These are phyloP conservation scores for Phalaenopsis hybrid DNA, from an alignment of 116 monocot genomes.

Conservation along the genomic window DNA sequence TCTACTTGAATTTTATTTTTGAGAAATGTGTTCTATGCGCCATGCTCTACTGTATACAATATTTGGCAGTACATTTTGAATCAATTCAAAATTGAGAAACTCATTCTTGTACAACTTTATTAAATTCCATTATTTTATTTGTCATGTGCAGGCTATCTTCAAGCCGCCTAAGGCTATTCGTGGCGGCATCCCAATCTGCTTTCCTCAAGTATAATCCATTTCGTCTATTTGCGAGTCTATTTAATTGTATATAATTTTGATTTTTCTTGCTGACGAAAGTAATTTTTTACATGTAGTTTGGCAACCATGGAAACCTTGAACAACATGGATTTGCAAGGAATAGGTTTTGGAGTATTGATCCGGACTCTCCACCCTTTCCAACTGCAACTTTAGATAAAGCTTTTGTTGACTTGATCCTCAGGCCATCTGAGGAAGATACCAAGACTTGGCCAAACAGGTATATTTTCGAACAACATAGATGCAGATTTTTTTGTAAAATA, in stretches of 20 bases:
- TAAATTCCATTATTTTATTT: not conserved
- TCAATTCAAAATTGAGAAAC: too few species aligned
- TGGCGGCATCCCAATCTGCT: conserved; percentile 87
- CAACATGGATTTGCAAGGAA: conserved; percentile 89
- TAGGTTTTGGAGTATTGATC: conserved; percentile 66
- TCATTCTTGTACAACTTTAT: not conserved
- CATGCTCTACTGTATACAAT: not conserved
- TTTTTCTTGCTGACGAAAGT: conserved; percentile 5
- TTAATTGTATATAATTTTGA: not conserved
- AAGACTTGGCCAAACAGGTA: conserved; percentile 89
- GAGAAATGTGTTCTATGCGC: not conserved
- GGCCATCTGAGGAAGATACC: conserved; percentile 65
- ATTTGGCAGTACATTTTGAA: not conserved
- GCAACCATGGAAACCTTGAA: conserved; percentile 56
- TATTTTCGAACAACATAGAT: not conserved
- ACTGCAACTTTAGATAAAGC: conserved; percentile 42
- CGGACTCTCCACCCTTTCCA: conserved; percentile 58
- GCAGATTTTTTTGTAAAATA: too few species aligned
- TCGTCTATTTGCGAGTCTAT: not conserved
- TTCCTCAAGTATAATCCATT: conserved; percentile 63
- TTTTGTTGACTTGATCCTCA: conserved; percentile 77
- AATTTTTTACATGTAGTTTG: conserved; percentile 32
- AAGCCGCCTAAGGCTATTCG: conserved; percentile 84
- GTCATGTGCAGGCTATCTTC: conserved; percentile 46
- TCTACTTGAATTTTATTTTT: not conserved